phyloP scores from a whole-genome alignment of 2,329 filamentous ascomycete species.

The Penicillium sp. region DNA sequence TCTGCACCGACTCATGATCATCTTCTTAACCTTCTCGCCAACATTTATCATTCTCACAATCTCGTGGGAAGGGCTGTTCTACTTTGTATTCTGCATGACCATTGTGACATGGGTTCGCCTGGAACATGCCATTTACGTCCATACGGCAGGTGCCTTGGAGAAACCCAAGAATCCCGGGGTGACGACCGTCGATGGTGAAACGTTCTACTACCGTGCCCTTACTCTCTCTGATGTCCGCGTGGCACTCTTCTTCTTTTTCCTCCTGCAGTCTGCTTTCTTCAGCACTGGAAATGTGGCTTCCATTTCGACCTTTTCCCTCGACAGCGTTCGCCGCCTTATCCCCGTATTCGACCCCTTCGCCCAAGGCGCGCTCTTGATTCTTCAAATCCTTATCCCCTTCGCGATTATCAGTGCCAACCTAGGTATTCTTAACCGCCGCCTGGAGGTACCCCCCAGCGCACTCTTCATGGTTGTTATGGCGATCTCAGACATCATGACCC shows the following conservation, averaged over 20 bases:
- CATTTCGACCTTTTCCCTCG: slow-evolving; percentile 87
- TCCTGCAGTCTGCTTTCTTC: slow-evolving; percentile 95
- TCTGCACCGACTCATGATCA: slow-evolving; percentile 80
- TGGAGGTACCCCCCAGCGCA: slow-evolving; percentile 82
- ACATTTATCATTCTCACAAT: slow-evolving; percentile 95
- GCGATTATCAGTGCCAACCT: slow-evolving; percentile 88
- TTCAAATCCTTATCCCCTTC: slow-evolving; percentile 93
- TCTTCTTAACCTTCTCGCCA: slow-evolving; percentile 90
- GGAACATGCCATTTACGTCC: slow-evolving; percentile 70
- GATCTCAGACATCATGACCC: slow-evolving; percentile 83
- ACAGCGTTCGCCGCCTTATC: slow-evolving; percentile 81
- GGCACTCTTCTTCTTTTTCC: slow-evolving; percentile 89
- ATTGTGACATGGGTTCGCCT: slow-evolving; percentile 88
- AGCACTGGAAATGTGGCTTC: slow-evolving; percentile 95
- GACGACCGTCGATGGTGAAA: slow-evolving; percentile 34
- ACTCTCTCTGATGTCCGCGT: slow-evolving; percentile 81
- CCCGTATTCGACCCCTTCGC: slow-evolving; percentile 93
- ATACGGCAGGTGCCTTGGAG: slow-evolving; percentile 36
- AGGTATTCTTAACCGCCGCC: slow-evolving; percentile 81
- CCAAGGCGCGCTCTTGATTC: slow-evolving; percentile 79
- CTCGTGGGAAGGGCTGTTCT: slow-evolving; percentile 95
- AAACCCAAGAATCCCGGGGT: slow-evolving; percentile 33
- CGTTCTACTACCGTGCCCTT: slow-evolving; percentile 62
- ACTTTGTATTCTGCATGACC: slow-evolving; percentile 80
- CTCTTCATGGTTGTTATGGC: slow-evolving; percentile 95